phyloP scores from a whole-genome alignment of 2,329 filamentous ascomycete genomes.

The Talaromyces rugulosus region DNA sequence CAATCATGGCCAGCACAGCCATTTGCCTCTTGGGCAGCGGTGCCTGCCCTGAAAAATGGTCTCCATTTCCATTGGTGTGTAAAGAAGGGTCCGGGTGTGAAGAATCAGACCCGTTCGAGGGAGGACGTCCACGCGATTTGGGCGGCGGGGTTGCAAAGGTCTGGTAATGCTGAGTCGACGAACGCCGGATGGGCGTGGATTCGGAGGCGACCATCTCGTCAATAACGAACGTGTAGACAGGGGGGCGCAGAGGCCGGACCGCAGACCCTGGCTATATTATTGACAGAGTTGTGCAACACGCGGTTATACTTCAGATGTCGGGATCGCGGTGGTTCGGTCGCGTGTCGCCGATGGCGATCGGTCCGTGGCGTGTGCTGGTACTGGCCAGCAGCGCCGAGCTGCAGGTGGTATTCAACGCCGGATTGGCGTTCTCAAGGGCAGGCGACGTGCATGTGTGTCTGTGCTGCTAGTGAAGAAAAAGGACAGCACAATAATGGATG shows the following conservation, averaged over 20 bases:
- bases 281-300: background rate
- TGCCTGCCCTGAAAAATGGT: conserved; percentile 42
- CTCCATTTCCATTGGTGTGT: conserved; percentile 21
- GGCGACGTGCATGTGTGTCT: background rate
- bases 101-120: conserved; percentile 38
- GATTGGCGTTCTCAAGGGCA: background rate
- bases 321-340: background rate
- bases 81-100: conserved; percentile 26
- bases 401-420: background rate
- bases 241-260: no score
- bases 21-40: conserved; percentile 82
- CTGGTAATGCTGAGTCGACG: conserved; percentile 44
- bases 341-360: background rate
- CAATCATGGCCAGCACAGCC: conserved; percentile 77
- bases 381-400: background rate
- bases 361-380: background rate
- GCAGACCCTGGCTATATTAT: background rate
- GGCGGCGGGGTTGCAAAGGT: conserved; percentile 46
- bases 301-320: background rate
- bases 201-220: conserved; percentile 28
- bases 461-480: background rate
- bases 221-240: background rate
- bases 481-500: background rate
- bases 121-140: conserved; percentile 43
- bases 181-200: conserved; percentile 31